Evolutionary conservation across 2,329 filamentous ascomycete species (phyloP).

Genomic region (Dothideomycetes sp.): DNA sequence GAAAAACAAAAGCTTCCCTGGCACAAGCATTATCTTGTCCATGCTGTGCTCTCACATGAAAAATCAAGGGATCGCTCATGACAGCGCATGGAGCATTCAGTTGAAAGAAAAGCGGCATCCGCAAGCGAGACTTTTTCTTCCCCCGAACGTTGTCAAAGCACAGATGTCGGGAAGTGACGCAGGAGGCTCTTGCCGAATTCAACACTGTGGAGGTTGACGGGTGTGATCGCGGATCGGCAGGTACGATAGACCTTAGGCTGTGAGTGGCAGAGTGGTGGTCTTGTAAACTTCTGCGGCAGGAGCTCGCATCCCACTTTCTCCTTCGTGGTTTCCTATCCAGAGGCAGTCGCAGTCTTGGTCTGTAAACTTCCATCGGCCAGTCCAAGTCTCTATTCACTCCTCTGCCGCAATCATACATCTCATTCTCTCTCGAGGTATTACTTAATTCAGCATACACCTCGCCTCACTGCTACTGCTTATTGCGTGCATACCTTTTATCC

Average conservation of each 20-base stretch:
- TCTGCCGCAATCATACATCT: background rate
- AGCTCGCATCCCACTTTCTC: conserved; percentile 9
- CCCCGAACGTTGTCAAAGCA: too few relatives aligned
- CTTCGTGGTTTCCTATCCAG: conserved; percentile 4
- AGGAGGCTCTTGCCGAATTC: too few relatives aligned
- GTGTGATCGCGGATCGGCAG: conserved; percentile 7
- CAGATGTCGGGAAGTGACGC: too few relatives aligned
- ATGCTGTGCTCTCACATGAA: too few relatives aligned
- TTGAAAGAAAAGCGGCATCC: too few relatives aligned
- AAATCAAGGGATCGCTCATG: too few relatives aligned
- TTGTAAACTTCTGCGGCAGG: conserved; percentile 10
- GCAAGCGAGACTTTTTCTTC: too few relatives aligned
- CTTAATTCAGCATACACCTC: background rate
- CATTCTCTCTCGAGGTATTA: conserved; percentile 4
- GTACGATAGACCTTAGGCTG: background rate
- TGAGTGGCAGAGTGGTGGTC: conserved; percentile 4
- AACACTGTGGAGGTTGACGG: background rate
- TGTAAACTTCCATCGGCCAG: conserved; percentile 1
- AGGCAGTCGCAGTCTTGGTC: background rate
- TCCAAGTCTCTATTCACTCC: background rate
- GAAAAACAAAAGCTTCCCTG: background rate
- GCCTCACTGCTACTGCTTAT: background rate
- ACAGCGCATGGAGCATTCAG: too few relatives aligned
- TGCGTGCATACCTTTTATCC: background rate
- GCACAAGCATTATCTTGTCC: background rate